Percentiles rank a stretch among this genome's conserved stretches.
These are phyloP conservation scores for Russula earlei DNA, from an alignment of 768 basidiomycete genomes.

Conservation along the genomic window DNA sequence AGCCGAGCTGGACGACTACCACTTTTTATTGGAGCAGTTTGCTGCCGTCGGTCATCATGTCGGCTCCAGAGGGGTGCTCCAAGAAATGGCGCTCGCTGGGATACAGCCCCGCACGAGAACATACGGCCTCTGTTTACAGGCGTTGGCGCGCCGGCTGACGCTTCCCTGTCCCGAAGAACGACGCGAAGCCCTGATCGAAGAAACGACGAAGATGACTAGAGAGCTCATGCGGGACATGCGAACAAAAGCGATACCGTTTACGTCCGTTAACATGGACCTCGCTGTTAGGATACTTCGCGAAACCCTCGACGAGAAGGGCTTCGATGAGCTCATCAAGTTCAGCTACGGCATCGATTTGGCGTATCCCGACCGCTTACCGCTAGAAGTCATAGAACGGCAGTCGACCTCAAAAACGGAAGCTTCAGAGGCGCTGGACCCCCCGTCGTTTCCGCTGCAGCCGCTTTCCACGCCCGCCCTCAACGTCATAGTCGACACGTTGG, in stretches of 20 bases:
- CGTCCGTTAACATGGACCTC: constrained; percentile 56
- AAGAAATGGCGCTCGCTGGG: constrained; percentile 41
- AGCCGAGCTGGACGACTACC: constrained; percentile 53
- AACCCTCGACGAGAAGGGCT: constrained; percentile 44
- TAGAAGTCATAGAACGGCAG: constrained; percentile 29
- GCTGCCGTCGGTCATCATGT: constrained; percentile 63
- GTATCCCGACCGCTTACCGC: constrained; percentile 58
- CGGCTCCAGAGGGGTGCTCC: constrained; percentile 51
- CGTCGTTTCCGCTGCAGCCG: constrained; percentile 1
- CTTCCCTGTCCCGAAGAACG: constrained; percentile 41
- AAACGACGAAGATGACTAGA: constrained; percentile 40
- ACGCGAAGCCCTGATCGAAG: constrained; percentile 30
- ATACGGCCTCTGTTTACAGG: constrained; percentile 55
- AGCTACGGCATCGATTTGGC: constrained; percentile 72
- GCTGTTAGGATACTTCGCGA: constrained; percentile 60
- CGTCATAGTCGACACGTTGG: constrained; percentile 62
- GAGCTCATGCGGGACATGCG: constrained; percentile 53
- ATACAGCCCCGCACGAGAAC: constrained; percentile 45
- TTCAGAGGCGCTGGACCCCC: constrained; percentile 35
- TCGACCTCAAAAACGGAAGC: not conserved
- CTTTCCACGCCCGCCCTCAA: constrained; percentile 57
- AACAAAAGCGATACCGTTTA: constrained; percentile 36
- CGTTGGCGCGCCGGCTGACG: constrained; percentile 57
- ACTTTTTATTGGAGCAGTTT: constrained; percentile 66
- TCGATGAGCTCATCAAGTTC: constrained; percentile 51